phyloP scores from a whole-genome alignment of 768 basidiomycete genomes.

The Boletus edulis region DNA sequence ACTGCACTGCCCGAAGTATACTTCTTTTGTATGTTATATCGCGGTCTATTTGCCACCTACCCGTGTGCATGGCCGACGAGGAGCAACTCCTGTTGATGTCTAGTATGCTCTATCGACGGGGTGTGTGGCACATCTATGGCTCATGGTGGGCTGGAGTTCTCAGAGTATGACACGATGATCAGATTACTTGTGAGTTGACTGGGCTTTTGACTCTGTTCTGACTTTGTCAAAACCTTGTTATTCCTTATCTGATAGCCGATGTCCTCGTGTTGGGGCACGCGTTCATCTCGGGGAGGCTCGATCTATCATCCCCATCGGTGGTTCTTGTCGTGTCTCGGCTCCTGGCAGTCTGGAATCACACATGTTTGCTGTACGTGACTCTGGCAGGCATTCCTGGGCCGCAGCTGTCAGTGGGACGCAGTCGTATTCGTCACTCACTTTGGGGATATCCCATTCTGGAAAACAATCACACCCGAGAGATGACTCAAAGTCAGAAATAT shows the following conservation, averaged over 20 bases:
- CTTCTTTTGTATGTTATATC: neutral
- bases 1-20: neutral
- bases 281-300: slow-evolving; percentile 7
- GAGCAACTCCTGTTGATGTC: slow-evolving; percentile 9
- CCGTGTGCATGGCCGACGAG: slow-evolving; percentile 5
- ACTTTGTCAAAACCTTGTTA: neutral
- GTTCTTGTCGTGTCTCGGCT: neutral
- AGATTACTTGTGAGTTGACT: neutral
- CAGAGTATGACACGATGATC: slow-evolving; percentile 2
- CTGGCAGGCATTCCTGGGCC: neutral
- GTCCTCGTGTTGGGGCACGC: neutral
- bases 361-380: neutral
- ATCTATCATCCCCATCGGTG: slow-evolving; percentile 4
- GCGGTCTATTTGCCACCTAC: slow-evolving; percentile 5
- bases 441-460: neutral
- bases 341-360: neutral
- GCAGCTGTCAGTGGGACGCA: neutral
- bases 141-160: slow-evolving; percentile 2
- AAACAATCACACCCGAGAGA: neutral
- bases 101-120: slow-evolving; percentile 4
- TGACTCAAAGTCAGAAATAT: neutral
- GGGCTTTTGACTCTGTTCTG: neutral
- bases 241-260: neutral
- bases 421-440: neutral
- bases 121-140: neutral